Conservation (phyloP, 2,329 filamentous ascomycete species). For the Fusarium goolgardi region DNA sequence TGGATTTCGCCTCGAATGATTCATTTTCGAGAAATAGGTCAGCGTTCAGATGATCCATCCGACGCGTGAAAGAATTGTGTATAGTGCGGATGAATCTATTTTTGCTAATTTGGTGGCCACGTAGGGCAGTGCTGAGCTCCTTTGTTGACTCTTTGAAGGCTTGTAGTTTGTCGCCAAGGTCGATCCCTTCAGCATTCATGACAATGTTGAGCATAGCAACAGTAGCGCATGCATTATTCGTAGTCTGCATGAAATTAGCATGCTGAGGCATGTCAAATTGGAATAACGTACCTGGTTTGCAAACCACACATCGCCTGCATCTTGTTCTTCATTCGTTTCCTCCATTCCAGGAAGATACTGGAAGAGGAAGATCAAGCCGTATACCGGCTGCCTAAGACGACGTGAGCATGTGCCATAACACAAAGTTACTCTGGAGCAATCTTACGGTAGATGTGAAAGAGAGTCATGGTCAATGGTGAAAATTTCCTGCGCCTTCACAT, state of each 20-base stretch:
- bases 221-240: conserved; percentile 89
- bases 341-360: conserved; percentile 70
- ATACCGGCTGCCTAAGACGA: conserved; percentile 72
- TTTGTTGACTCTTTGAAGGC: conserved; percentile 79
- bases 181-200: conserved; percentile 78
- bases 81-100: conserved; percentile 81
- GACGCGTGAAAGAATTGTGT: conserved; percentile 88
- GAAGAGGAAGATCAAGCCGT: conserved; percentile 91
- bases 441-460: conserved; percentile 72
- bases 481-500: conserved; percentile 81
- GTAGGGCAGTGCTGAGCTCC: conserved; percentile 74
- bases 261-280: not conserved
- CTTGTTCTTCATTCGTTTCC: conserved; percentile 64
- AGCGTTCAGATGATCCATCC: conserved; percentile 79
- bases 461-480: conserved; percentile 76
- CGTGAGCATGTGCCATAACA: conserved; percentile 20
- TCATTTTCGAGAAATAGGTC: conserved; percentile 74
- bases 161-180: conserved; percentile 76
- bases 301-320: conserved; percentile 81
- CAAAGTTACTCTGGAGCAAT: too few relatives aligned
- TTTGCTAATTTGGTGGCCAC: conserved; percentile 79
- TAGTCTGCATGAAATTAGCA: conserved; percentile 66
- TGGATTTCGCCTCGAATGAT: conserved; percentile 54
- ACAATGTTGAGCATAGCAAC: conserved; percentile 92
- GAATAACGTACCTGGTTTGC: conserved; percentile 78